phyloP scores from a whole-genome alignment of 208 protist species.

The Novymonas esmeraldas region DNA sequence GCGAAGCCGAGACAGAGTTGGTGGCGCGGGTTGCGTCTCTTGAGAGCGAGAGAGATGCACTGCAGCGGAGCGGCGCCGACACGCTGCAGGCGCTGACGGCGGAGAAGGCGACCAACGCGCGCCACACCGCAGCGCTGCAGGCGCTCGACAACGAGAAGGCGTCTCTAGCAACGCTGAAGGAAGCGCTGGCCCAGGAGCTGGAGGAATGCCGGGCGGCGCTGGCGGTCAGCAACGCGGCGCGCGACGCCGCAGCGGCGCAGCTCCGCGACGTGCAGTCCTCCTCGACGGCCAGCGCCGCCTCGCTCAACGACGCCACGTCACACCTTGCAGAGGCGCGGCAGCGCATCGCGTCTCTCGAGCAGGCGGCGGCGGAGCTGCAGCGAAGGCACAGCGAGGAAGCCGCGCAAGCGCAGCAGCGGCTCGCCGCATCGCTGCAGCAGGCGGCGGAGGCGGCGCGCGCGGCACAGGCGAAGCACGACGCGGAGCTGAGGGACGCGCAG shows the following conservation, averaged over 20 bases:
- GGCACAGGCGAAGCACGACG: constrained; percentile 16
- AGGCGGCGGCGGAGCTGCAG: not conserved
- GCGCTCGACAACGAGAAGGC: constrained; percentile 35
- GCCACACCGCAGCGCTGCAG: constrained; percentile 12
- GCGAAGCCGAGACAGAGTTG: constrained; percentile 8
- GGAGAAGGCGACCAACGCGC: constrained; percentile 18
- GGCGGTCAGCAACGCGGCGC: constrained; percentile 4
- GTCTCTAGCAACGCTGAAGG: constrained; percentile 5
- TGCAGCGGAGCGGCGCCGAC: constrained; percentile 8
- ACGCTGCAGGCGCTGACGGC: constrained; percentile 10
- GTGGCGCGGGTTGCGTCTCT: constrained; percentile 17
- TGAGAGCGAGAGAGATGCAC: constrained; percentile 9
- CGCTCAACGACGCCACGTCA: constrained; percentile 7
- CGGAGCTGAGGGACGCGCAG: constrained; percentile 19
- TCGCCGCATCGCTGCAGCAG: not conserved
- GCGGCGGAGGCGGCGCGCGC: constrained; percentile 7
- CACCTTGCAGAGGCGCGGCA: constrained; percentile 14
- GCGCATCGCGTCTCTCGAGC: constrained; percentile 9
- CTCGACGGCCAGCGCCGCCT: constrained; percentile 15
- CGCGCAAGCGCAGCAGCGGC: constrained; percentile 6
- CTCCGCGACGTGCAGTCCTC: constrained; percentile 4
- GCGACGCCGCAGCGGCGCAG: constrained; percentile 7
- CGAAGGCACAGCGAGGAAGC: not conserved
- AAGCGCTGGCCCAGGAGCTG: constrained; percentile 17
- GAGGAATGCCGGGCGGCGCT: constrained; percentile 17